Base-by-base conservation (phyloP, 345 rosid species). In the Boechera divaricarpa region DNA sequence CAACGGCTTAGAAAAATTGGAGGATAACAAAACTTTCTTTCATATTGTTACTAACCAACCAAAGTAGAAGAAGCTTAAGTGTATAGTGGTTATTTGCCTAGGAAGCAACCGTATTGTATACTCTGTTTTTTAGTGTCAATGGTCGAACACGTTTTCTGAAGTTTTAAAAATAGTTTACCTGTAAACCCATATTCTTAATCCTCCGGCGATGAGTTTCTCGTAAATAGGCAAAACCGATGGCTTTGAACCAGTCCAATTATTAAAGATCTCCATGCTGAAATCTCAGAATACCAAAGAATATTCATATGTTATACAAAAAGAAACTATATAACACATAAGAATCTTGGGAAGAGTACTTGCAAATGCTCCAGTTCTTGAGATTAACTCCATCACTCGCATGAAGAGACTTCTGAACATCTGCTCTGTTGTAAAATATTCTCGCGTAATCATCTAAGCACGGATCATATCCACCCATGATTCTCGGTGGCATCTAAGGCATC, bases 391-490 rank as follows among this genome's bases (percentile, higher is more conserved):
- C 88, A 72, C 87, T 84, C 31, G 91, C 97, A 76, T 95, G 97
- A 79, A 95, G 89, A 32, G 98, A 88, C 79, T 79, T 83, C 69
- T 95, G 99, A 71, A 95, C 99, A 58, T 88, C 99, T 8, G 83
- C 81, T 80, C 96, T 84, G 74, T 95, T 95, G 84, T 95, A 95
- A 85, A 81, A 95, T 56, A 87, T 53, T 29, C 79, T 84, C 10
- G 98, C 98, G 66, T 92, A 92, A 12, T 77, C 63, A 73, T 95
- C 99, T 72, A 89, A 83, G 69, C 99, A 95, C 5, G 99, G 99
- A 71, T 95, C 99, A 70, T 87, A 95, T 36, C 97, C 98, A 8
- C 97, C 94, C 85, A 92, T 45, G 16, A 88, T 85, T 79, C 97
- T 84, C n/a, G 94, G 95, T 70, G 94, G 85, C 90, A 85, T 82